Conservation (phyloP, 805 yeast species). For the Maudiozyma serrabonitensis region DNA sequence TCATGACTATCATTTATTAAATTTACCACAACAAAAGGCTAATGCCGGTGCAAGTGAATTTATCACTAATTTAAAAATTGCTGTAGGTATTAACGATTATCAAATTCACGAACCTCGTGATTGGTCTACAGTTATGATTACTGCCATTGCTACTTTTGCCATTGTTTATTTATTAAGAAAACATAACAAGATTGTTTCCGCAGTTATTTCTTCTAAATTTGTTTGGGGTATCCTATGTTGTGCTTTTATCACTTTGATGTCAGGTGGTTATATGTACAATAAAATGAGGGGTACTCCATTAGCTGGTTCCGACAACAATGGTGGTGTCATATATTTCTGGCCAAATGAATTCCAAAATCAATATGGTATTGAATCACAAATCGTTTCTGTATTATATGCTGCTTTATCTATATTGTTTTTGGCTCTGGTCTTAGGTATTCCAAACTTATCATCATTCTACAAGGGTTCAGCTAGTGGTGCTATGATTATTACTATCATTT, state of each 20-base stretch:
- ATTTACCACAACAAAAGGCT: slow-evolving; percentile 29
- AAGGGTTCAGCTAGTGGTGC: slow-evolving; percentile 26
- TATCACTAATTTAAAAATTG: slow-evolving; percentile 20
- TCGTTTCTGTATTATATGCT: slow-evolving; percentile 67
- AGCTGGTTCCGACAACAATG: slow-evolving; percentile 34
- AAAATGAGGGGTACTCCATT: slow-evolving; percentile 63
- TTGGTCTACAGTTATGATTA: slow-evolving; percentile 30
- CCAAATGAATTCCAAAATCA: slow-evolving; percentile 65
- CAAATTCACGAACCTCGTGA: slow-evolving; percentile 30
- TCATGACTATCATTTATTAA: slow-evolving; percentile 20
- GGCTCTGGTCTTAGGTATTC: slow-evolving; percentile 47
- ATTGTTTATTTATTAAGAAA: slow-evolving; percentile 28
- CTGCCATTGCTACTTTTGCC: slow-evolving; percentile 29
- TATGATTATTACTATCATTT: slow-evolving; percentile 38
- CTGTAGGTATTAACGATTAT: slow-evolving; percentile 21
- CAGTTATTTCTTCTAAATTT: slow-evolving; percentile 40
- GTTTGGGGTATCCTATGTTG: slow-evolving; percentile 63
- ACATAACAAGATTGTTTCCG: slow-evolving; percentile 28
- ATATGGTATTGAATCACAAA: slow-evolving; percentile 82
- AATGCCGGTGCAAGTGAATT: slow-evolving; percentile 27
- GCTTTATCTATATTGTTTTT: slow-evolving; percentile 51
- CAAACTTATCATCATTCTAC: slow-evolving; percentile 24
- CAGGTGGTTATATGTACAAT: slow-evolving; percentile 90
- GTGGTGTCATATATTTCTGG: slow-evolving; percentile 42
- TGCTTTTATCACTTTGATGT: slow-evolving; percentile 62